Evolutionary conservation across 2,329 filamentous ascomycete genomes (phyloP).

Genomic region (Verticillium isaacii): DNA sequence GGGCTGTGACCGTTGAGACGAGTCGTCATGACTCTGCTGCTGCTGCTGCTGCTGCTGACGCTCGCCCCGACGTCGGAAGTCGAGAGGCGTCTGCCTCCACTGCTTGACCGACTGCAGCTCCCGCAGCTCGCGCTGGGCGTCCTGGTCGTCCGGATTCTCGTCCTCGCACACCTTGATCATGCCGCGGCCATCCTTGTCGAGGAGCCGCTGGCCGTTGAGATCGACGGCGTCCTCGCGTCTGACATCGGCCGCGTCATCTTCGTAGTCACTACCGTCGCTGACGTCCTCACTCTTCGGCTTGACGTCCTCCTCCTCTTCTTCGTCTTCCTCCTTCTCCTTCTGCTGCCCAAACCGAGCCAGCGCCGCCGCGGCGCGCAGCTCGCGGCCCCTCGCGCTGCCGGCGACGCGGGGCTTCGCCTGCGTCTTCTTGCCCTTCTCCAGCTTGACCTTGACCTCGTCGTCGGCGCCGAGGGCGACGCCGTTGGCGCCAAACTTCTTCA

Average conservation of each 20-base stretch:
- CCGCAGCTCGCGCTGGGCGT: slow-evolving; percentile 57
- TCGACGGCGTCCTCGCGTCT: slow-evolving; percentile 54
- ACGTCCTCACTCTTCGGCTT: slow-evolving; percentile 29
- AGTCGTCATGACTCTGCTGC: background rate
- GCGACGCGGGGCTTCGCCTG: slow-evolving; percentile 69
- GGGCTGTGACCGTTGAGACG: background rate
- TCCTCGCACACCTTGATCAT: slow-evolving; percentile 74
- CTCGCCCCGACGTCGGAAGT: slow-evolving; percentile 1
- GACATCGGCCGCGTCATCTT: slow-evolving; percentile 36
- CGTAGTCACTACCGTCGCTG: slow-evolving; percentile 38
- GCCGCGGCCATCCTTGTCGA: slow-evolving; percentile 61
- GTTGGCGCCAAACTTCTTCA: slow-evolving; percentile 71
- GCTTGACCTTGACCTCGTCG: slow-evolving; percentile 55
- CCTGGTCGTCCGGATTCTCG: slow-evolving; percentile 51
- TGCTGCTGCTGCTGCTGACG: background rate
- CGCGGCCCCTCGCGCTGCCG: slow-evolving; percentile 67
- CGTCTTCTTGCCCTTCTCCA: slow-evolving; percentile 62
- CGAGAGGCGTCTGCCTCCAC: slow-evolving; percentile 12
- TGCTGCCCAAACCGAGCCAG: slow-evolving; percentile 65
- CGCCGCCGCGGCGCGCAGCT: slow-evolving; percentile 72
- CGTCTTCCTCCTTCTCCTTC: slow-evolving; percentile 43
- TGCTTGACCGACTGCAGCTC: slow-evolving; percentile 51
- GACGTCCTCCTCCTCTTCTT: slow-evolving; percentile 31
- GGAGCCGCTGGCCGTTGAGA: slow-evolving; percentile 57
- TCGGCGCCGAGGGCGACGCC: slow-evolving; percentile 68